A percentile compares a stretch with the other conserved stretches of the same genome.
Conservation (phyloP, 805 yeast species). For the Yarrowia sp. region DNA sequence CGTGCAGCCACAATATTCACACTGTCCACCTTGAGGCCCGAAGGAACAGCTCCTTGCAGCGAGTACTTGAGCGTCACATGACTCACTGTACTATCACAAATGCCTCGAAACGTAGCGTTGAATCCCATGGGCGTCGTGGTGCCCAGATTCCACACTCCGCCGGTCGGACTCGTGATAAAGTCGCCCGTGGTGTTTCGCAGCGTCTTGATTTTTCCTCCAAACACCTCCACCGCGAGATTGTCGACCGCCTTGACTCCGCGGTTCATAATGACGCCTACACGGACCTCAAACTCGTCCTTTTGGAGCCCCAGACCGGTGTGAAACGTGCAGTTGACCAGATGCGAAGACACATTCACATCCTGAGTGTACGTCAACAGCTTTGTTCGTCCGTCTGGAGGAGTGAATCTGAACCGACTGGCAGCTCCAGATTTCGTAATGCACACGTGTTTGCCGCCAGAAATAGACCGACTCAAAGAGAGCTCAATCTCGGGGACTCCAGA, state of each 20-base stretch:
- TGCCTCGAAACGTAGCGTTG: constrained; percentile 59
- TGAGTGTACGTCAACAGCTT: constrained; percentile 63
- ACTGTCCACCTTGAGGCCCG: constrained; percentile 68
- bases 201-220: constrained; percentile 47
- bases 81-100: constrained; percentile 30
- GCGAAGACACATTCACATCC: constrained; percentile 39
- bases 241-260: constrained; percentile 49
- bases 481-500: constrained; percentile 74
- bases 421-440: constrained; percentile 44
- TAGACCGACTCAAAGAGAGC: constrained; percentile 46
- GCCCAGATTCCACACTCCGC: constrained; percentile 69
- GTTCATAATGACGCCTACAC: constrained; percentile 47
- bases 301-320: constrained; percentile 50
- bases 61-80: constrained; percentile 51
- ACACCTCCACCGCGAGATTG: constrained; percentile 45
- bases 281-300: constrained; percentile 61
- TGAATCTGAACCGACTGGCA: constrained; percentile 41
- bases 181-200: constrained; percentile 75
- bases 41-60: constrained; percentile 67
- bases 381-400: constrained; percentile 85
- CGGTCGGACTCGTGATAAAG: constrained; percentile 52
- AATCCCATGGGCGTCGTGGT: constrained; percentile 58
- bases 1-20: constrained; percentile 54
- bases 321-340: constrained; percentile 55
- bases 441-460: constrained; percentile 45